Base-by-base conservation (phyloP, 805 yeast genomes). In the Myxozyma kluyveri region DNA sequence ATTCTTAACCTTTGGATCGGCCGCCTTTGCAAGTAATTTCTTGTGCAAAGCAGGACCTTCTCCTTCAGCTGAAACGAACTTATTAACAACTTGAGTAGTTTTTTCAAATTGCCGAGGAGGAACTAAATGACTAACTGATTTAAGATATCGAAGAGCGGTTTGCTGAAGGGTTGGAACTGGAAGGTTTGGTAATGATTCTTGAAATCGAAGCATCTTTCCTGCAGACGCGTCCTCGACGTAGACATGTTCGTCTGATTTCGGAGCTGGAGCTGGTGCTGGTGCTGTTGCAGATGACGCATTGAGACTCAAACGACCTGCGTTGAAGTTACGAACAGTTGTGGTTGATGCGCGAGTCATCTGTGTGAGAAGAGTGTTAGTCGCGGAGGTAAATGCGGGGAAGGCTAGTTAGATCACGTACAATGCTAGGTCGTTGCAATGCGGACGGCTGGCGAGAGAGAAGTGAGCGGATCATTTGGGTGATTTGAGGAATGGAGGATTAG, bases 131-230 rank as follows among this genome's bases (percentile, higher is more conserved):
- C 77, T 78, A 42, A 91, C 79, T 1, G 95, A 79, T 56, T 77
- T 74, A 64, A 90, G 75, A 68, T 88, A 91, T 54, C 79, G 79
- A 9, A 72, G 67, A 40, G 86, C 77, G 2, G 97, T 88, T 47
- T 82, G 80, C 50, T 80, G 76, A 52, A 91, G 75, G 1, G 83
- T 70, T 1, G 99, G 99, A 4, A 91, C 95, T 0, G 97, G 97
- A 60, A 91, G 77, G 45, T 80, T 75, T 4, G 97, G 97, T 48
- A 91, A 77, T 42, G 80, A 72, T 37, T 77, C 74, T 68, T 90
- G 96, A 72, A 75, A 80, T 59, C 82, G 78, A 72, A 73, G 87
- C 55, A 91, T 81, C 54, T 78, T 80, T 35, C 93, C 95, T 62
- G 80, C 80, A 35, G 69, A 63, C 21, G 55, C 52, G 56, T 70